These are phyloP conservation scores for Xerocomus amazonicus DNA, from an alignment of 1,284 basidiomycete genomes.

Conservation along the genomic window DNA sequence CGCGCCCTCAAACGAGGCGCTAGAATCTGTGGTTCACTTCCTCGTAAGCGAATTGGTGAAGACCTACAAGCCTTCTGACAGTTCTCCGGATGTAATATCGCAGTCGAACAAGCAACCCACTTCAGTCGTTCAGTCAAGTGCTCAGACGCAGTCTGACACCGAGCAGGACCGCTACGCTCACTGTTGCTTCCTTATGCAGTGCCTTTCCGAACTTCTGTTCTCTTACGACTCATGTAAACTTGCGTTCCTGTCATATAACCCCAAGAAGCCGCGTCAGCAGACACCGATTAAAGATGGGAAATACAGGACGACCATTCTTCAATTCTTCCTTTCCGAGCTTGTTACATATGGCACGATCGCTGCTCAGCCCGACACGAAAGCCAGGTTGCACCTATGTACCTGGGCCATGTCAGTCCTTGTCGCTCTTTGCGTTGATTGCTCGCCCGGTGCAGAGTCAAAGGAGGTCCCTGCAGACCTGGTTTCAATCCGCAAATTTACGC, in stretches of 20 bases:
- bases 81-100: conserved; percentile 7
- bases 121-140: conserved; percentile 10
- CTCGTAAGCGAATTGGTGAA: conserved; percentile 71
- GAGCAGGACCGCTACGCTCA: conserved; percentile 55
- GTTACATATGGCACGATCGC: conserved; percentile 75
- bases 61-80: conserved; percentile 44
- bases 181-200: conserved; percentile 87
- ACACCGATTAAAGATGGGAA: conserved; percentile 65
- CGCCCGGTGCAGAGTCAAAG: conserved; percentile 64
- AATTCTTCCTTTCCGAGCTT: conserved; percentile 75
- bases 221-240: conserved; percentile 92
- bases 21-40: conserved; percentile 70
- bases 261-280: conserved; percentile 58
- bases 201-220: conserved; percentile 87
- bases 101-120: conserved; percentile 17
- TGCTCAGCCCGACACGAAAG: conserved; percentile 52
- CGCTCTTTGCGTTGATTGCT: conserved; percentile 85
- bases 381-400: conserved; percentile 66
- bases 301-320: conserved; percentile 62
- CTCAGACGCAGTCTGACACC: conserved; percentile 15
- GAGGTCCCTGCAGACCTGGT: conserved; percentile 77
- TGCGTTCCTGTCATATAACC: conserved; percentile 78
- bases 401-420: conserved; percentile 93
- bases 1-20: conserved; percentile 41
- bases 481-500: conserved; percentile 84